Evolutionary conservation across 805 yeast species (phyloP), one percentile per base, ranked within the genome.

Genomic region (Wickerhamomyces rabaulensis): DNA sequence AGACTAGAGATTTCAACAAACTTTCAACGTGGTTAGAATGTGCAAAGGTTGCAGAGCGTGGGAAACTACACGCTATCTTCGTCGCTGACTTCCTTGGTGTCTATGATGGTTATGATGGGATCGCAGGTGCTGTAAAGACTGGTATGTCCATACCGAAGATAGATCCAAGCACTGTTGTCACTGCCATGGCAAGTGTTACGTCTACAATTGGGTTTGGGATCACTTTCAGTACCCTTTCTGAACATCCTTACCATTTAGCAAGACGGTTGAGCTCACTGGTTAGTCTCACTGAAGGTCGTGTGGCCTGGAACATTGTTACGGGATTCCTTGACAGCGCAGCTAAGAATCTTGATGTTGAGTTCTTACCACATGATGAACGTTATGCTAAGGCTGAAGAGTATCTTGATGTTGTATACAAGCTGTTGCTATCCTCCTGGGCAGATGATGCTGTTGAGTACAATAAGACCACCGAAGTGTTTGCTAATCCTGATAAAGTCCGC

Each of bases 281-380:
- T 48, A 72, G 69, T 47, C 60, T 70, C 39, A 63, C 72, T 4
- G 57, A 60, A 12, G 76, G 76, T 8, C 60, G 76, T 46, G 54
- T 72, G 41, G 76, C 75, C 17, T 72, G 76, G 76, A 72, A 72
- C 50, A 64, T 72, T 17, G 75, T 72, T 22, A 65, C 73, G 7
- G 66, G 73, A 1, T 70, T 70, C 44, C 57, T 68, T 40, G 71
- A 69, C 41, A 64, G 70, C 52, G 74, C 72, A 7, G 69, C 74
- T 3, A 55, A 67, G 44, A 68, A 70, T 44, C 52, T 69, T 21
- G 47, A 44, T 3, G 57, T 68, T 20, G 46, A 48, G 7, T 37
- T 51, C 41, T 52, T 72, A 8, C 63, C 62, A 2, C 75, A 71
- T 51, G 71, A 68, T 38, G 70, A 69, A 47, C 62, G 77, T 44